These are phyloP conservation scores for Fusarium sp. DNA, from an alignment of 2,329 filamentous ascomycete species.

Conservation along the genomic window DNA sequence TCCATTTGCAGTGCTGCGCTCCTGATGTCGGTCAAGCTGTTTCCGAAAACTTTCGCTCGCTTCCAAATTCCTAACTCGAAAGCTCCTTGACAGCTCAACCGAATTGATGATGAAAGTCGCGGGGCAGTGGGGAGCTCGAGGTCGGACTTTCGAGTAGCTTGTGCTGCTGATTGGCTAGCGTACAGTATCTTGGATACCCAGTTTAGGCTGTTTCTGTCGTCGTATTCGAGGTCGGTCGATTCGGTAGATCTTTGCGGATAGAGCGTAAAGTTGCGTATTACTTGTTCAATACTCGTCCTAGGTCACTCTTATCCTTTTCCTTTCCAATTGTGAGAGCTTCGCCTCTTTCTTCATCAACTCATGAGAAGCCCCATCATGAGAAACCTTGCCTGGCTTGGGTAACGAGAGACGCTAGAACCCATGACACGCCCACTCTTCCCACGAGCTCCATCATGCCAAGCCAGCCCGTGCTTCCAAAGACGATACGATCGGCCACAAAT, in stretches of 20 bases:
- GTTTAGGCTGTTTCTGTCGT: constrained; percentile 29
- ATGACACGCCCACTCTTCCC: constrained; percentile 53
- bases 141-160: constrained; percentile 2
- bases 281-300: background rate
- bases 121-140: constrained; percentile 40
- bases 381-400: constrained; percentile 10
- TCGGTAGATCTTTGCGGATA: background rate
- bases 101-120: constrained; percentile 30
- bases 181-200: constrained; percentile 9
- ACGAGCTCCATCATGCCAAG: constrained; percentile 52
- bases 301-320: background rate
- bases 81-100: constrained; percentile 24
- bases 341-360: background rate
- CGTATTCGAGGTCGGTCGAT: background rate
- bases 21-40: background rate
- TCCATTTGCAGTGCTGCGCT: background rate
- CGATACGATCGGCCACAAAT: constrained; percentile 61
- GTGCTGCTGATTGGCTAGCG: constrained; percentile 31
- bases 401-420: constrained; percentile 48
- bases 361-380: constrained; percentile 17
- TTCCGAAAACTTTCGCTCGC: background rate
- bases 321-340: background rate
- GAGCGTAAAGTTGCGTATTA: background rate
- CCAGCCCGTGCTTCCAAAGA: constrained; percentile 54
- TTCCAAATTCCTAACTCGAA: background rate